A percentile compares a stretch with the other conserved stretches of the same genome.
These are phyloP conservation scores for Chrysoporthe austroafricana DNA, from an alignment of 2,329 filamentous ascomycete genomes.

Conservation along the genomic window DNA sequence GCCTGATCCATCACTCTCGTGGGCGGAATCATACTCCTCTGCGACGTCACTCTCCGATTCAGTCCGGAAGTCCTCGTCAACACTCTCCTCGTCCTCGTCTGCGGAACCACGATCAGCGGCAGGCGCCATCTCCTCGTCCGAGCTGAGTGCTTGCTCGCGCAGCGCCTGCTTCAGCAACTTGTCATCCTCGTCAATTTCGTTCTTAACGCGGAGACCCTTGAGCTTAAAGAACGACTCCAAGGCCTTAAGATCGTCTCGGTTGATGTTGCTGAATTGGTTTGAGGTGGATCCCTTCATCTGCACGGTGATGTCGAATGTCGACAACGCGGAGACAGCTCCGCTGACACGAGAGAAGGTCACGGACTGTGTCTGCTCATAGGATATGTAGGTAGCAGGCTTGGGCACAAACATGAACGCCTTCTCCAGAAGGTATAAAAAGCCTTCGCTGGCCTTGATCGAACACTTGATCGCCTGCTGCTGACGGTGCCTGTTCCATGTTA, in stretches of 20 bases:
- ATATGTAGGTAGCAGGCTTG: constrained; percentile 96
- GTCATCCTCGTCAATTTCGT: constrained; percentile 96
- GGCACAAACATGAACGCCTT: constrained; percentile 99
- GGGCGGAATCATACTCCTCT: constrained; percentile 91
- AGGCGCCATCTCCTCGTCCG: constrained; percentile 74
- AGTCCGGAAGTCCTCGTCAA: constrained; percentile 93
- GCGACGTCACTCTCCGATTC: constrained; percentile 94
- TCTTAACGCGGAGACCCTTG: constrained; percentile 94
- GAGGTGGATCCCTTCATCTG: constrained; percentile 88
- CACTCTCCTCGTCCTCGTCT: constrained; percentile 93
- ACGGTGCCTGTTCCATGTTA: constrained; percentile 67
- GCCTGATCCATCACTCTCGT: constrained; percentile 80
- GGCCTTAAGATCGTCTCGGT: constrained; percentile 93
- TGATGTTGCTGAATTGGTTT: constrained; percentile 98
- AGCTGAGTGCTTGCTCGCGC: constrained; percentile 81
- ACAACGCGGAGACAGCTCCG: constrained; percentile 88
- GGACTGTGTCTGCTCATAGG: constrained; percentile 88
- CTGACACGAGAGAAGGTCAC: constrained; percentile 96
- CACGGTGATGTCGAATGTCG: constrained; percentile 96
- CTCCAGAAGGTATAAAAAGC: constrained; percentile 94
- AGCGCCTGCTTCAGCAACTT: constrained; percentile 79
- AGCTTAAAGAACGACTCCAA: constrained; percentile 98
- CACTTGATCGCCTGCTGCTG: constrained; percentile 96
- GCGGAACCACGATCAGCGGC: constrained; percentile 84
- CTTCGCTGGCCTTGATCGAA: constrained; percentile 99